These are phyloP conservation scores for Diaporthe ampelina DNA, from an alignment of 2,329 filamentous ascomycete species.

Conservation along the genomic window DNA sequence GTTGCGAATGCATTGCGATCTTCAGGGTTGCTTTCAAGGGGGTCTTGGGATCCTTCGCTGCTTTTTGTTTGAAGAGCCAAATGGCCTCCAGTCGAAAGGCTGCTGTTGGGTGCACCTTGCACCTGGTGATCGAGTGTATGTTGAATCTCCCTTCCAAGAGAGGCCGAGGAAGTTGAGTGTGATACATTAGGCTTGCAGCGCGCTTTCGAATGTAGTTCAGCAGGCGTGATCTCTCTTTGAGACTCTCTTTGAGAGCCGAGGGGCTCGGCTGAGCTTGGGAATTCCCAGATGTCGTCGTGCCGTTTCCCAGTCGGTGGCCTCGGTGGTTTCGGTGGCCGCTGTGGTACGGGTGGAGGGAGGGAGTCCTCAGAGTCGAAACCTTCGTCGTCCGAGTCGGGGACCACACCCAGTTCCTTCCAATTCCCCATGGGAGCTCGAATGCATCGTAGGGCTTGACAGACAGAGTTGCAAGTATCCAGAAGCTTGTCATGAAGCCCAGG, in stretches of 20 bases:
- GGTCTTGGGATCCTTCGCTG: neutral
- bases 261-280: constrained; percentile 48
- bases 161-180: neutral
- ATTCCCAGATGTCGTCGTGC: constrained; percentile 48
- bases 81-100: neutral
- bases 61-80: neutral
- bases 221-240: constrained; percentile 17
- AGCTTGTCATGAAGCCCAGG: neutral
- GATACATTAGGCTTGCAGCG: neutral
- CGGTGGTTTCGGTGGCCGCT: constrained; percentile 28
- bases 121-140: neutral
- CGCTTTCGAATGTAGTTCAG: constrained; percentile 1
- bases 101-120: constrained; percentile 8
- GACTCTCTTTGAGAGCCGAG: neutral
- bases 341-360: constrained; percentile 37
- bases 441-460: constrained; percentile 35
- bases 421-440: constrained; percentile 53
- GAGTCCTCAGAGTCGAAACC: constrained; percentile 55
- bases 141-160: neutral
- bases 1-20: neutral
- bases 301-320: constrained; percentile 18
- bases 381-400: constrained; percentile 61
- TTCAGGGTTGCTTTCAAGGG: neutral
- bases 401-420: constrained; percentile 60
- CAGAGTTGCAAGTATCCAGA: neutral